phyloP scores from a whole-genome alignment of 2,329 filamentous ascomycete species.

The Fusarium sp. region DNA sequence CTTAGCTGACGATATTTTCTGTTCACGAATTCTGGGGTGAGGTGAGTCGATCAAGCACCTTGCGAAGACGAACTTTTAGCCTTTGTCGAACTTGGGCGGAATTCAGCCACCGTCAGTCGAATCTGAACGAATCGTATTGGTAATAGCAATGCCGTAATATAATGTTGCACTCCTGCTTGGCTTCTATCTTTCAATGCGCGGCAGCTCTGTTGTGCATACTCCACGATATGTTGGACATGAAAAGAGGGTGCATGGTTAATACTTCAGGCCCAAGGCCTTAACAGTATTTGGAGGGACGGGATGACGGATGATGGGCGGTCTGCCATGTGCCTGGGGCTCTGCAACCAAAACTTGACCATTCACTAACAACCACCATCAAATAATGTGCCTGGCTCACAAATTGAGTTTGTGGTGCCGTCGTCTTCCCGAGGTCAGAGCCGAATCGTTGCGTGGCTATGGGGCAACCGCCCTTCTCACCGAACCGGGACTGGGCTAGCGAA shows the following conservation, averaged over 20 bases:
- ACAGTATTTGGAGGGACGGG: slow-evolving; percentile 29
- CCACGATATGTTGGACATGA: slow-evolving; percentile 1
- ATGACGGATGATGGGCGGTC: slow-evolving; percentile 31
- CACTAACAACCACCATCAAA: slow-evolving; percentile 30
- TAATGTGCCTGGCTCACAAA: slow-evolving; percentile 14
- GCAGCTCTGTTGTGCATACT: slow-evolving; percentile 43
- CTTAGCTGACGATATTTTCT: slow-evolving; percentile 30
- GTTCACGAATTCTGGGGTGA: slow-evolving; percentile 38
- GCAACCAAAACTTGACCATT: slow-evolving; percentile 14
- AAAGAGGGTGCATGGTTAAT: slow-evolving; percentile 3
- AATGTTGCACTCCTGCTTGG: background rate
- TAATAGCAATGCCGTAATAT: slow-evolving; percentile 1
- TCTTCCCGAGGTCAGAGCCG: slow-evolving; percentile 40
- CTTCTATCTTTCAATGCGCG: background rate
- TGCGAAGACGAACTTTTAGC: slow-evolving; percentile 15
- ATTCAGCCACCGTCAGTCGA: slow-evolving; percentile 18
- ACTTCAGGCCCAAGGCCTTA: slow-evolving; percentile 4
- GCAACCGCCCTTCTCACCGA: slow-evolving; percentile 44
- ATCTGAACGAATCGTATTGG: background rate
- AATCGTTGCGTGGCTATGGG: slow-evolving; percentile 18
- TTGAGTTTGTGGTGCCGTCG: slow-evolving; percentile 20
- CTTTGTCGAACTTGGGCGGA: slow-evolving; percentile 19
- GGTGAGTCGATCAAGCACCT: slow-evolving; percentile 36
- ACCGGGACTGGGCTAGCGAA: slow-evolving; percentile 11
- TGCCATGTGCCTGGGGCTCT: slow-evolving; percentile 31